These are phyloP conservation scores for Xylaria intraflava DNA, from an alignment of 495 filamentous ascomycete genomes.

Conservation along the genomic window DNA sequence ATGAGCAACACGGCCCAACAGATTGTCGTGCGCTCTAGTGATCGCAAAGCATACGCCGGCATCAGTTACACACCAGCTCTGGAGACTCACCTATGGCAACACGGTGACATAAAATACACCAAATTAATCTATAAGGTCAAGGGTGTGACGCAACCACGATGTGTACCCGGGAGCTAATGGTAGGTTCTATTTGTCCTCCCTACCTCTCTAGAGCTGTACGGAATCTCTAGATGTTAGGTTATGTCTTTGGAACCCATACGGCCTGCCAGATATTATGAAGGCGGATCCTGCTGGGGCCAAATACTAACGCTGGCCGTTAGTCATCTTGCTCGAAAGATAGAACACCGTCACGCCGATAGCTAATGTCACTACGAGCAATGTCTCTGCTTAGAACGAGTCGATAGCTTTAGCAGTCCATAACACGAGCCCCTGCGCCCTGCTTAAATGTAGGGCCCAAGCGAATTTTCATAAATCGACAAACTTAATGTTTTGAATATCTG, in stretches of 20 bases:
- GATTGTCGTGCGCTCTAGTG: constrained; percentile 40
- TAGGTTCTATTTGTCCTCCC: background rate
- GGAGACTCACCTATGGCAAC: constrained; percentile 25
- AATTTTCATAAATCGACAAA: constrained; percentile 20
- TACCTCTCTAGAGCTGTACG: background rate
- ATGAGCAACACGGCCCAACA: constrained; percentile 28
- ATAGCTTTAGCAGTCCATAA: constrained; percentile 30
- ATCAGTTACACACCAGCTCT: constrained; percentile 35
- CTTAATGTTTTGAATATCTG: constrained; percentile 32
- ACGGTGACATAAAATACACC: constrained; percentile 31
- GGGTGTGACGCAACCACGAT: constrained; percentile 30
- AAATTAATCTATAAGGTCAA: constrained; percentile 40
- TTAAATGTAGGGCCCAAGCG: constrained; percentile 25
- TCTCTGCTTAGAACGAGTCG: too few species aligned
- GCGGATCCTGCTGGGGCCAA: background rate
- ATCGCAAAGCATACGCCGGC: constrained; percentile 41
- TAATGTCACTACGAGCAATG: constrained; percentile 22
- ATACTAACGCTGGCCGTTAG: background rate
- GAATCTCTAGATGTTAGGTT: background rate
- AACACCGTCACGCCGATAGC: constrained; percentile 17
- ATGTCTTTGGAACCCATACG: background rate
- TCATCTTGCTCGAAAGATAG: constrained; percentile 26
- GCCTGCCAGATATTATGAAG: too few species aligned
- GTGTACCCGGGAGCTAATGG: constrained; percentile 44
- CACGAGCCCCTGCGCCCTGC: constrained; percentile 19